Conservation (phyloP, 1,139 yeast species). For the Candida pseudocylindracea region DNA sequence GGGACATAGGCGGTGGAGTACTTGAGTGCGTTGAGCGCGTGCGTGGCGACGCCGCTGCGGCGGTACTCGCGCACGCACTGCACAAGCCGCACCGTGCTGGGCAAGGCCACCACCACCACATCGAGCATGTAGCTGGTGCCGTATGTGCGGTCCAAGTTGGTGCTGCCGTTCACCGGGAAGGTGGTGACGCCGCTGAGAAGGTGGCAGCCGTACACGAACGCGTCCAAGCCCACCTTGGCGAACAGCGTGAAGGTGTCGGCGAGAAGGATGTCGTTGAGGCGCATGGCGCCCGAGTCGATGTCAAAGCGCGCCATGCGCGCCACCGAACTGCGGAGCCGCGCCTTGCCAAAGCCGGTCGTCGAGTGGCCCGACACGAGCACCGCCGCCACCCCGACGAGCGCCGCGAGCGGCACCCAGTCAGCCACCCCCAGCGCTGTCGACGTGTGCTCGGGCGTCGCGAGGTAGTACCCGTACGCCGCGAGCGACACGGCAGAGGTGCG, state of each 20-base stretch:
- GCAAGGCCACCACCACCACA: not conserved
- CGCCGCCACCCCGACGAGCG: no score
- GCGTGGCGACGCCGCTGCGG: not conserved
- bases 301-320: not conserved
- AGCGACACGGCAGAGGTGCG: no score
- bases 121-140: not conserved
- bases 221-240: constrained; percentile 1
- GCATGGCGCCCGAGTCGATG: constrained; percentile 1
- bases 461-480: no score
- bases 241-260: not conserved
- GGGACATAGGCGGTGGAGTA: constrained; percentile 1
- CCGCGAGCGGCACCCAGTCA: no score
- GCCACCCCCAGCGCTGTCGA: no score
- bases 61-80: constrained; percentile 1
- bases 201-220: not conserved
- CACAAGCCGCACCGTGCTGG: not conserved
- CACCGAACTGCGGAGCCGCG: not conserved
- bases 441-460: no score
- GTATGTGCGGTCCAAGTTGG: no score
- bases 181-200: not conserved
- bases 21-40: not conserved
- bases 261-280: constrained; percentile 1
- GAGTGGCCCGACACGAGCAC: no score
- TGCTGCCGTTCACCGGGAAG: not conserved
- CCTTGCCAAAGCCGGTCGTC: not conserved